Conservation (phyloP, 129 eudicot genomes). For the Helianthus tuberosus region DNA sequence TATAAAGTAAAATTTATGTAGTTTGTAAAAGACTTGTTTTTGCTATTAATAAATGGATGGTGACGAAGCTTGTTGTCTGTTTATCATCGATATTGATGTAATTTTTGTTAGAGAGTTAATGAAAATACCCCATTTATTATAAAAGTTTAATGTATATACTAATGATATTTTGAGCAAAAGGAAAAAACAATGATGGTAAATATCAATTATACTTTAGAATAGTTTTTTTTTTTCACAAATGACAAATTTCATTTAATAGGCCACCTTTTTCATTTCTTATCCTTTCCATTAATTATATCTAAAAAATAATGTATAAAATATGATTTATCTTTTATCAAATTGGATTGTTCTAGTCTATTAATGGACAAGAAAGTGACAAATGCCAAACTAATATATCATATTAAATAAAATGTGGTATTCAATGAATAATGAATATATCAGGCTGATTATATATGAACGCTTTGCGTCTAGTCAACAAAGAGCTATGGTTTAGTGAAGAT, state of each 20-base stretch:
- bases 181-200: too few relatives aligned
- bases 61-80: too few relatives aligned
- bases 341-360: neutral
- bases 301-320: neutral
- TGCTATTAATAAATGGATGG: too few relatives aligned
- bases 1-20: too few relatives aligned
- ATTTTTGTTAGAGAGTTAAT: too few relatives aligned
- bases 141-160: too few relatives aligned
- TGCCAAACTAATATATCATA: conserved; percentile 8
- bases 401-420: neutral
- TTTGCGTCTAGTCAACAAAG: conserved; percentile 3
- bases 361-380: conserved; percentile 19
- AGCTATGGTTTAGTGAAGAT: neutral
- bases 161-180: too few relatives aligned
- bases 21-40: too few relatives aligned
- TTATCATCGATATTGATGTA: too few relatives aligned
- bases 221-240: neutral
- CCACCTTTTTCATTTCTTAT: neutral
- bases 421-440: neutral
- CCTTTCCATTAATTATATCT: conserved; percentile 17
- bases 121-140: too few relatives aligned
- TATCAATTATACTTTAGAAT: too few relatives aligned
- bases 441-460: neutral
- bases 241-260: neutral
- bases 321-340: neutral